Percentiles rank a stretch among this genome's conserved stretches.
Conservation (phyloP, 176 grass and related monocot species). For the Ensete glaucum region DNA sequence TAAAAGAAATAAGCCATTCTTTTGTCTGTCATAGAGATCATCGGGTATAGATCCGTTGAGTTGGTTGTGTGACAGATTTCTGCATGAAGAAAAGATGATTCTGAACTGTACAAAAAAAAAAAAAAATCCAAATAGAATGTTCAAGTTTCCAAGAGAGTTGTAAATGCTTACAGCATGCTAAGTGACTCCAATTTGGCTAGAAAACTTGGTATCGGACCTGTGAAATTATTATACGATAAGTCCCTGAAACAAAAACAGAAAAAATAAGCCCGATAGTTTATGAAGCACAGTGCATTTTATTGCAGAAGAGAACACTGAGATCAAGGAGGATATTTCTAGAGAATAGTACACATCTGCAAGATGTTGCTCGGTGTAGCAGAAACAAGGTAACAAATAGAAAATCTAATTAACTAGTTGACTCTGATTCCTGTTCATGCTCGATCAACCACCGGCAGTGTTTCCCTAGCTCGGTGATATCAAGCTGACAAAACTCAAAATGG, state of each 20-base stretch:
- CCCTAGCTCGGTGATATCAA: background rate
- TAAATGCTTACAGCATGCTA: constrained; percentile 29
- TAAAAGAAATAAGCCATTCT: constrained; percentile 28
- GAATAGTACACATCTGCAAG: background rate
- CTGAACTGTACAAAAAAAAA: no score
- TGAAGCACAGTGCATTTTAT: background rate
- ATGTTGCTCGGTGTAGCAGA: no score
- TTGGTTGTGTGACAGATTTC: constrained; percentile 37
- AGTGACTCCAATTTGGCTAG: constrained; percentile 34
- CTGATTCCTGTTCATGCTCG: no score
- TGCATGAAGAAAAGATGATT: constrained; percentile 8
- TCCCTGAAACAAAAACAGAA: constrained; percentile 28
- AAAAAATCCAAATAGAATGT: background rate
- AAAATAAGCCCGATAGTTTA: background rate
- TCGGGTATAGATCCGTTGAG: constrained; percentile 32
- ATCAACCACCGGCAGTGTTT: no score
- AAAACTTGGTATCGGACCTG: constrained; percentile 36
- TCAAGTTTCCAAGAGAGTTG: background rate
- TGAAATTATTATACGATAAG: constrained; percentile 51
- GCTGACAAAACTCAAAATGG: background rate
- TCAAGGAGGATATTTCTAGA: background rate
- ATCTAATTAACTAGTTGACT: no score
- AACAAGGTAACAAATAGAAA: no score
- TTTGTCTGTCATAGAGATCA: constrained; percentile 31
- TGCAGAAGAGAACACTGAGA: background rate